Evolutionary conservation across 2,329 filamentous ascomycete species (phyloP).

Genomic region (Albifimbria verrucaria): DNA sequence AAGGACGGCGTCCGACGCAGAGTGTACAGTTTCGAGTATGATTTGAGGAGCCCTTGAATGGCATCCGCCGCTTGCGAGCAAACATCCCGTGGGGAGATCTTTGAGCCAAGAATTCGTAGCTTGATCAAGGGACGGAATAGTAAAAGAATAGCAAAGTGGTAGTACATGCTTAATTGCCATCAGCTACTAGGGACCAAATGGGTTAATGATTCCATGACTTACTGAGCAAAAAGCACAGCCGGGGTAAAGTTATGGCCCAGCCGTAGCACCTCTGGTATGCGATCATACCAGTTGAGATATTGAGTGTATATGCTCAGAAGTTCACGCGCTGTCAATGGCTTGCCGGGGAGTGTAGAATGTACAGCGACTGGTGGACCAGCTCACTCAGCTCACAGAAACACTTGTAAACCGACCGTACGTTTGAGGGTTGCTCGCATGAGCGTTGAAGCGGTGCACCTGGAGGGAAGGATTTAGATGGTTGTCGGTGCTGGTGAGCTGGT

Average conservation of each 20-base stretch:
- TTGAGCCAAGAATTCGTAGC: slow-evolving; percentile 58
- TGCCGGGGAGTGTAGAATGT: slow-evolving; percentile 70
- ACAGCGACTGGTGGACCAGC: slow-evolving; percentile 68
- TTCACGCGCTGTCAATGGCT: slow-evolving; percentile 60
- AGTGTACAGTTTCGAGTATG: slow-evolving; percentile 57
- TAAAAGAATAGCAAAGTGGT: slow-evolving; percentile 67
- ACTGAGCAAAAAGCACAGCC: slow-evolving; percentile 72
- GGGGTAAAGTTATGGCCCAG: slow-evolving; percentile 69
- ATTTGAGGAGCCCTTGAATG: slow-evolving; percentile 52
- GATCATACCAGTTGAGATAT: slow-evolving; percentile 70
- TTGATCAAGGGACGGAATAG: slow-evolving; percentile 72
- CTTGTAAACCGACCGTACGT: slow-evolving; percentile 65
- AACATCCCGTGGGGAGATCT: slow-evolving; percentile 61
- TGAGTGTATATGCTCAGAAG: slow-evolving; percentile 63
- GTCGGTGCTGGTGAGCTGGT: no score
- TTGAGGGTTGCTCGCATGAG: slow-evolving; percentile 60
- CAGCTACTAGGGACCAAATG: no score
- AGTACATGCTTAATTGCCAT: slow-evolving; percentile 57
- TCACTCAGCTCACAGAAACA: slow-evolving; percentile 71
- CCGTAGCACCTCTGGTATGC: slow-evolving; percentile 60
- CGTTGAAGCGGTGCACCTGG: slow-evolving; percentile 50
- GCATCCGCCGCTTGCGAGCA: slow-evolving; percentile 61
- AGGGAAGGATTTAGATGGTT: no score
- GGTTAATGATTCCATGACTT: slow-evolving; percentile 40
- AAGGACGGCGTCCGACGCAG: slow-evolving; percentile 57